Percentiles rank a stretch among this genome's conserved stretches.
Evolutionary conservation across 2,329 filamentous ascomycete species (phyloP).

Genomic region (Ascochyta pisi): DNA sequence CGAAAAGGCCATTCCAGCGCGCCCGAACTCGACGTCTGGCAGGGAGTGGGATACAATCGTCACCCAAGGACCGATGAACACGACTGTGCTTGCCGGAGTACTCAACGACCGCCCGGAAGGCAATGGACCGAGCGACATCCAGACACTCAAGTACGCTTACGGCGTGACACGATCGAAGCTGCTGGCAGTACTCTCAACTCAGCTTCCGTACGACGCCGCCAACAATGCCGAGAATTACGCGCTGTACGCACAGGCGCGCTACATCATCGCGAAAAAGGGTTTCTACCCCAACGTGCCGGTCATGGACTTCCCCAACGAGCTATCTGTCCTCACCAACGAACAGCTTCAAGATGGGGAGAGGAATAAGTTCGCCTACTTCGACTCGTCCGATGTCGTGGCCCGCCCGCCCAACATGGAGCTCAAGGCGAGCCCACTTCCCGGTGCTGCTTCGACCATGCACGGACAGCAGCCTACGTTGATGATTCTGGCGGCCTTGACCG

Average conservation of each 20-base stretch:
- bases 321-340: slow-evolving; percentile 41
- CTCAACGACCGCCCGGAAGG: slow-evolving; percentile 34
- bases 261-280: slow-evolving; percentile 35
- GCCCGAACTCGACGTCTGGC: slow-evolving; percentile 24
- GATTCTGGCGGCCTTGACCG: slow-evolving; percentile 6
- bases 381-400: slow-evolving; percentile 37
- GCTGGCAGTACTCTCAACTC: slow-evolving; percentile 38
- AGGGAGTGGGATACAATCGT: slow-evolving; percentile 29
- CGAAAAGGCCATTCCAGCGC: slow-evolving; percentile 22
- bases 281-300: slow-evolving; percentile 43
- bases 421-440: slow-evolving; percentile 30
- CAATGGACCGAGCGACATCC: slow-evolving; percentile 25
- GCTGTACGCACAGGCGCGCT: slow-evolving; percentile 42
- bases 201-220: slow-evolving; percentile 41
- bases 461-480: slow-evolving; percentile 8
- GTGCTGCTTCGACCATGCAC: slow-evolving; percentile 20
- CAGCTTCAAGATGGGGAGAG: slow-evolving; percentile 42
- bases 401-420: slow-evolving; percentile 23
- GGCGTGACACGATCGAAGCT: slow-evolving; percentile 44
- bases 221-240: slow-evolving; percentile 48
- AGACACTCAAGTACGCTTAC: slow-evolving; percentile 42
- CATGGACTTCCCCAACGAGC: slow-evolving; percentile 41
- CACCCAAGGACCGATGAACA: slow-evolving; percentile 40
- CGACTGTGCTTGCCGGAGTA: slow-evolving; percentile 42
- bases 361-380: slow-evolving; percentile 38